Conservation (phyloP, 345 rosid genomes). For the Aquilaria yunnanensis region DNA sequence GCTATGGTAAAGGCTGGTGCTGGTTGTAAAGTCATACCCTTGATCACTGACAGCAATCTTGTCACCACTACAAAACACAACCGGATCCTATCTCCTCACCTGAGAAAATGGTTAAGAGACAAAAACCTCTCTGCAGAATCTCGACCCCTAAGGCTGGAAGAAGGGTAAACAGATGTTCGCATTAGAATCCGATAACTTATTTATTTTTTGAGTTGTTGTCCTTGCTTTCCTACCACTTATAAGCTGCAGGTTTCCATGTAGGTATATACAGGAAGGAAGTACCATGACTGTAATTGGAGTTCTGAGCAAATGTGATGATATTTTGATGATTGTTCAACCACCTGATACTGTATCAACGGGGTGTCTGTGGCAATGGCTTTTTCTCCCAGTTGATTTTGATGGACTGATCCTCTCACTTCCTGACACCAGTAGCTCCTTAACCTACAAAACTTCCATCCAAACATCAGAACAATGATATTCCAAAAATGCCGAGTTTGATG, state of each 20-base stretch:
- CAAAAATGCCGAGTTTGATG: too few relatives aligned
- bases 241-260: constrained; percentile 19
- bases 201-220: neutral
- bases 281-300: constrained; percentile 36
- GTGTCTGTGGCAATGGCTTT: constrained; percentile 39
- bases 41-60: constrained; percentile 41
- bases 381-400: constrained; percentile 43
- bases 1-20: constrained; percentile 46
- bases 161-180: constrained; percentile 28
- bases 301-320: constrained; percentile 25
- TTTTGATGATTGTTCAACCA: constrained; percentile 37
- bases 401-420: constrained; percentile 36
- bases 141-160: constrained; percentile 34
- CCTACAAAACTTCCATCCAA: constrained; percentile 13
- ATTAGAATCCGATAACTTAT: neutral
- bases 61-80: constrained; percentile 30
- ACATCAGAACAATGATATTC: constrained; percentile 11
- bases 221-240: constrained; percentile 3
- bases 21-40: constrained; percentile 39
- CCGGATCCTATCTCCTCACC: constrained; percentile 32
- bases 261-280: constrained; percentile 50
- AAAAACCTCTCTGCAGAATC: constrained; percentile 37
- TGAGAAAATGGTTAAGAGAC: constrained; percentile 42
- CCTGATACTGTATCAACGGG: constrained; percentile 39
- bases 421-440: constrained; percentile 3